Base-by-base conservation (phyloP, 116 monocot species). In the Cymodocea nodosa region DNA sequence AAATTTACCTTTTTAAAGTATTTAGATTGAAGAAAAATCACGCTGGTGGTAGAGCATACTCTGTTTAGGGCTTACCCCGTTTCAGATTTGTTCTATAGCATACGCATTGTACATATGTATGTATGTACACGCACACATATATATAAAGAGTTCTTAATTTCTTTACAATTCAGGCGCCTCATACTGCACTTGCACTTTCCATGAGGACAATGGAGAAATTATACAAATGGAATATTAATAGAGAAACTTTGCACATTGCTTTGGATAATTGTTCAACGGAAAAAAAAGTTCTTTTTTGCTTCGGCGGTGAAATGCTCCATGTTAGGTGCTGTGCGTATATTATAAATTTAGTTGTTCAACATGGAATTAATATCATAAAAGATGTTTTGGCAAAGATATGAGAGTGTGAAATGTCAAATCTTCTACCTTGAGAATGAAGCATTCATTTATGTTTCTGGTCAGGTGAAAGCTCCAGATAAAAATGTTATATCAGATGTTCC, bases 221-320 rank as follows among this genome's bases (percentile, higher is more conserved):
- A 22, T 55, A 55, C 20, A 55, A 22, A 22, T 55, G 19, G 55
- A 55, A 55, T 55, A 7, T 55, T 55, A 4, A 55, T 55, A 55
- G 55, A 4, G 20, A 55, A 22, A 2, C 20, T 19, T 18, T 55
- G 55, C 20, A 8, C 20, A 20, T 55, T 55, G 19, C 9, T 19
- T 55, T 55, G 20, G 55, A 55, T n/a, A 55, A 55, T 55, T 55
- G 20, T 55, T 55, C 11, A n/a, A n/a, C n/a, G n/a, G n/a, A n/a
- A n/a, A n/a, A n/a, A n/a, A n/a, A n/a, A n/a, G n/a, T n/a, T n/a
- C n/a, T n/a, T n/a, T n/a, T n/a, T n/a, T n/a, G n/a, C n/a, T n/a
- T n/a, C n/a, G 15, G 20, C 7, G 55, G 18, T 55, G 20, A 55
- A 15, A 8, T 55, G 5, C 5, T 55, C 20, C 22, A 55, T 55